Base-by-base conservation (phyloP, 805 yeast species). In the Starmerella tilneyi region DNA sequence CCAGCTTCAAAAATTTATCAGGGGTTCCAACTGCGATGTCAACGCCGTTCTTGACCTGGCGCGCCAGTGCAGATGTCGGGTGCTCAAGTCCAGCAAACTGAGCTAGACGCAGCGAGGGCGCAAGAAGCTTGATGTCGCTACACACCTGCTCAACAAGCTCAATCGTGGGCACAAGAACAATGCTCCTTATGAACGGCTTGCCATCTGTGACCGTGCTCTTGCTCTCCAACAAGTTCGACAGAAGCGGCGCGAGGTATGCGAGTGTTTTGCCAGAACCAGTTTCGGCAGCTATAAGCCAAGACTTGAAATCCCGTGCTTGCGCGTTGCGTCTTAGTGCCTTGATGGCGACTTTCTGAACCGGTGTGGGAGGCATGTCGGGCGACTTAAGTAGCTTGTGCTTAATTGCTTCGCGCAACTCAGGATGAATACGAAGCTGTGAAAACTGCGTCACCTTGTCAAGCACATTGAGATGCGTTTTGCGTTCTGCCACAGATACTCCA, bases 261-360 rank as follows among this genome's bases (percentile, higher is more conserved):
- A 94, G 78, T 0, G 98, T 89, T 59, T 89, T 89, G 8, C 98
- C 98, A 0, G 94, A 81, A 0, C 98, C 98, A 0, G 98, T 89
- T 60, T 92, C 97, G 3, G 96, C 95, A 0, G 97, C 96, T 44
- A 89, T 63, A 2, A 92, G 76, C 67, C 76, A 84, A 0, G 79
- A 72, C 52, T 78, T 76, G 31, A 41, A 39, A 17, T 29, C 5
- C 61, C 56, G 19, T 67, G 59, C 33, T 71, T 64, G 4, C 73
- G 62, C 43, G n/a, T n/a, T n/a, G n/a, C n/a, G n/a, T n/a, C n/a
- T n/a, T n/a, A 76, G 72, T 23, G 76, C 70, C 53, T 75, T 71
- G 33, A 84, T 74, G 5, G 92, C 80, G 5, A 88, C 80, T 4
- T 75, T 70, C 63, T 89, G 98, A 34, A 89, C 82, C 1, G 92